Evolutionary conservation across 495 filamentous ascomycete genomes (phyloP).

Genomic region (Echria macrotheca): DNA sequence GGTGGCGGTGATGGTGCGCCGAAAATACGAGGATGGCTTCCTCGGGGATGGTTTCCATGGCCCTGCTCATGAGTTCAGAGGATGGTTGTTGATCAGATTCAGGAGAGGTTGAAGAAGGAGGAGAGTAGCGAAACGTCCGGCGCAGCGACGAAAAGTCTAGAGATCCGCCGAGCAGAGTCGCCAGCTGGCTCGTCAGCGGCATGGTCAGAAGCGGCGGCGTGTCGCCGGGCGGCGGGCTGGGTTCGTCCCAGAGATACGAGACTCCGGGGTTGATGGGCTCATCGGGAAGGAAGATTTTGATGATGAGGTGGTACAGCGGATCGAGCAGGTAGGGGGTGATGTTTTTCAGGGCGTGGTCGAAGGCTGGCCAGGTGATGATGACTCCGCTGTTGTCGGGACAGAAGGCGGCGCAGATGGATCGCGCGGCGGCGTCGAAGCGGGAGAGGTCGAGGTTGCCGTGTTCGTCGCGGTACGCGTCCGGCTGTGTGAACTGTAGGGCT

Average conservation of each 20-base stretch:
- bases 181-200: constrained; percentile 14
- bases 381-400: background rate
- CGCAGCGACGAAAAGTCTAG: no score
- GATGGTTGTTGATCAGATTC: no score
- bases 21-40: no score
- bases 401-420: constrained; percentile 17
- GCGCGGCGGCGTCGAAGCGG: constrained; percentile 16
- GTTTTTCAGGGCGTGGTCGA: constrained; percentile 32
- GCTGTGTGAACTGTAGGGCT: constrained; percentile 12
- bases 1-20: no score
- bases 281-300: constrained; percentile 4
- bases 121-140: no score
- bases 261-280: background rate
- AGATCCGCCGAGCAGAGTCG: constrained; percentile 13
- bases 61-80: no score
- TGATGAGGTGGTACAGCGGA: constrained; percentile 19
- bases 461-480: background rate
- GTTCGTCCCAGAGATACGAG: background rate
- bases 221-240: background rate
- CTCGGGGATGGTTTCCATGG: no score
- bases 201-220: constrained; percentile 16
- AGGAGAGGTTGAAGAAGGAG: no score
- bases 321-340: constrained; percentile 29
- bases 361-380: constrained; percentile 29
- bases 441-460: background rate